Base-by-base conservation (phyloP, 129 eudicot species). In the Scalesia atractyloides region DNA sequence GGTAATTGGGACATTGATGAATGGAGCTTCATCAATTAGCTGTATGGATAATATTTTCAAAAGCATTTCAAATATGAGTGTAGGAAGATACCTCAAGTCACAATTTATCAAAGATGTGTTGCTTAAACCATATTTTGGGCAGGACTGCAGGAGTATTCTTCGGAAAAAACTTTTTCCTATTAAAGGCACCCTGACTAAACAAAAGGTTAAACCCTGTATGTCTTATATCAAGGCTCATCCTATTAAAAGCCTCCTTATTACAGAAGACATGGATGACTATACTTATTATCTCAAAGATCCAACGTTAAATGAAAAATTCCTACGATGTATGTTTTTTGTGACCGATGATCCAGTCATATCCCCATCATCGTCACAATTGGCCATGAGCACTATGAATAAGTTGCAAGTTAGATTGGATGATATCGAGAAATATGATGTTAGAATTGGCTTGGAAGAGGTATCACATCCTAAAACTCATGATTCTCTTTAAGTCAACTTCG, bases 151-250 rank as follows among this genome's bases (percentile, higher is more conserved):
- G 14, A 24, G 3, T 67, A 24, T 67, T 20, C 39, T 13, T 61
- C 67, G 14, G 0, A 2, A 1, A 33, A 7, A 26, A 22, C 7
- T 61, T n/a, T 61, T 33, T 33, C 8, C 24, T 47, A 10, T 47
- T 46, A 46, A 46, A 36, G 41, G 41, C 5, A 6, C 5, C 41
- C 7, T 2, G 1, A 36, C 41, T 36, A 36, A 0, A 2, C 3
- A 2, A 36, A 0, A 0, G 3, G 1, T 1, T 0, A 0, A 36
- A 22, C 1, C 2, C 1, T 2, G 26, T 0, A 2, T 36, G 7
- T 2, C 1, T 1, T 2, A 36, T 0, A 22, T 2, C 41, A 36
- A 36, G 0, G 3, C 0, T 36, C 41, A 3, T 2, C 1, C 3
- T 36, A 1, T 36, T 4, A 37, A 37, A 37, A 8, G 7, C 7